Percentiles rank a stretch among this genome's conserved stretches.
phyloP scores from a whole-genome alignment of 129 eudicot species.

The Kitagawia praeruptora region DNA sequence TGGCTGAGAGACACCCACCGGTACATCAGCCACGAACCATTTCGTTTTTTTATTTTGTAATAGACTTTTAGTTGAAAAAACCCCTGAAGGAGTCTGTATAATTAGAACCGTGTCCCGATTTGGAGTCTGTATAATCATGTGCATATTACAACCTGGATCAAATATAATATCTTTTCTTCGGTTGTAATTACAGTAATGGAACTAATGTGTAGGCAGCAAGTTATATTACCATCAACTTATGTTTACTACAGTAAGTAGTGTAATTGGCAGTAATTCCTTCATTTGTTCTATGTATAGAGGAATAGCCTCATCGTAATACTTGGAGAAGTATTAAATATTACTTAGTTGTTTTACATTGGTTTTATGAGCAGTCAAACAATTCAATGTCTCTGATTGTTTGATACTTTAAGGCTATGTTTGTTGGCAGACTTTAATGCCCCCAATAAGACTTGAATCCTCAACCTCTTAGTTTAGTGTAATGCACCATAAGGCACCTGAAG shows the following conservation, averaged over 20 bases:
- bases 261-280: background rate
- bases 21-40: constrained; percentile 65
- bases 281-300: background rate
- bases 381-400: too few relatives aligned
- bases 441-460: too few relatives aligned
- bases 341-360: too few relatives aligned
- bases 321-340: background rate
- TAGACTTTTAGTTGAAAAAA: constrained; percentile 60
- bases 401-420: too few relatives aligned
- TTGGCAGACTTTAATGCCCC: too few relatives aligned
- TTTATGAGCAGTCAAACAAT: too few relatives aligned
- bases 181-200: background rate
- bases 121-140: constrained; percentile 55
- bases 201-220: background rate
- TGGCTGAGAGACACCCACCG: too few relatives aligned
- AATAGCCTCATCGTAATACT: background rate
- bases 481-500: background rate
- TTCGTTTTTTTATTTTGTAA: constrained; percentile 42
- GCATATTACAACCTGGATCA: too few relatives aligned
- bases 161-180: too few relatives aligned
- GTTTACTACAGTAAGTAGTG: background rate
- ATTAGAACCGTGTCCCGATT: constrained; percentile 86
- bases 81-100: too few relatives aligned
- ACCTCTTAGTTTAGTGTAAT: too few relatives aligned
- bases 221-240: too few relatives aligned